phyloP scores from a whole-genome alignment of 306 rosid genomes.

The Macrotyloma uniflorum region DNA sequence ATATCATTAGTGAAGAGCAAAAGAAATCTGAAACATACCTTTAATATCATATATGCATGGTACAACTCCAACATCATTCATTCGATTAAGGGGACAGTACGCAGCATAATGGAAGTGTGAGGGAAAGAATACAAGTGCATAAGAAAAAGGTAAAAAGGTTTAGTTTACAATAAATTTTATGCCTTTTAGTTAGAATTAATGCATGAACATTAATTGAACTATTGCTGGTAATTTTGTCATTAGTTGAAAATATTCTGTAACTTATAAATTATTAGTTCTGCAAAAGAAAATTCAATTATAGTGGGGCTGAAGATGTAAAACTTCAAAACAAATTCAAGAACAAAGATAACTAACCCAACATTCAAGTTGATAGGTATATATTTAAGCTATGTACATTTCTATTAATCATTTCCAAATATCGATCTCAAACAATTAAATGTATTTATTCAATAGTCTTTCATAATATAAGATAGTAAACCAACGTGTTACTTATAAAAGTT shows the following conservation, averaged over 20 bases:
- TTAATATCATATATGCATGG: constrained; percentile 27
- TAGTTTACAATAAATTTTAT: neutral
- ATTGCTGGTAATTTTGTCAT: constrained; percentile 1
- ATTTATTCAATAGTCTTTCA: neutral
- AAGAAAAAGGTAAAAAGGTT: neutral
- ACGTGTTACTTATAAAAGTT: neutral
- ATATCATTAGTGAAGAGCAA: neutral
- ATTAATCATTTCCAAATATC: neutral
- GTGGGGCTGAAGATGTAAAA: neutral
- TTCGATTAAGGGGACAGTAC: constrained; percentile 22
- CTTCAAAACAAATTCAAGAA: neutral
- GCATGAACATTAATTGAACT: neutral
- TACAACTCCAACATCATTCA: constrained; percentile 31
- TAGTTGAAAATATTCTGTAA: neutral
- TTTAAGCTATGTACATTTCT: neutral
- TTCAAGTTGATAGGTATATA: neutral
- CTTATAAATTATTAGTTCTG: neutral
- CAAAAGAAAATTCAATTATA: neutral
- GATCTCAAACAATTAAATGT: neutral
- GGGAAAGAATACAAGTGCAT: neutral
- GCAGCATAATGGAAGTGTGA: constrained; percentile 12
- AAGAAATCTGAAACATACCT: constrained; percentile 20
- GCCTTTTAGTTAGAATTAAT: neutral
- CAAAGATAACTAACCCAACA: neutral
- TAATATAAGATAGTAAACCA: neutral